A percentile compares a stretch with the other conserved stretches of the same genome.
Evolutionary conservation across 306 rosid genomes (phyloP).

Genomic region (Rosa multiflora): DNA sequence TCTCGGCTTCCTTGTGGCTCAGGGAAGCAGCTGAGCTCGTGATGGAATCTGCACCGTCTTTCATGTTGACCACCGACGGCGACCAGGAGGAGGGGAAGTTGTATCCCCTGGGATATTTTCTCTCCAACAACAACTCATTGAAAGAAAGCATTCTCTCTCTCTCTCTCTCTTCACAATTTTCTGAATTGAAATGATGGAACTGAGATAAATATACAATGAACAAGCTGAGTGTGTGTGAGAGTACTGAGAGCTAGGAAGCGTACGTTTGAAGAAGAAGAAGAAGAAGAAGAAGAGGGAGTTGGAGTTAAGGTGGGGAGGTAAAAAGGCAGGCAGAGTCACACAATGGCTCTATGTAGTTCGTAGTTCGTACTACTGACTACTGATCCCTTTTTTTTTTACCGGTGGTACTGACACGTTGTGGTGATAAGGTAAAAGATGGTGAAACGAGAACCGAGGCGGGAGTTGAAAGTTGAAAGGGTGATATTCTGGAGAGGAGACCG

Average conservation of each 20-base stretch:
- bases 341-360: not conserved
- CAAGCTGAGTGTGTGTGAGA: not conserved
- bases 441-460: constrained; percentile 5
- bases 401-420: not conserved
- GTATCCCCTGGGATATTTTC: not conserved
- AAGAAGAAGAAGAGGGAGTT: not conserved
- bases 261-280: not conserved
- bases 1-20: constrained; percentile 93
- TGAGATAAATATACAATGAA: not conserved
- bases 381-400: not conserved
- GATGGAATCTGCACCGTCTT: constrained; percentile 38
- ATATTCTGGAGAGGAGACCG: constrained; percentile 6
- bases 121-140: not conserved
- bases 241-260: not conserved
- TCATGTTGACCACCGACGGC: constrained; percentile 22
- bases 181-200: not conserved
- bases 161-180: not conserved
- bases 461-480: not conserved
- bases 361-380: not conserved
- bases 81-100: not conserved
- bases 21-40: constrained; percentile 39
- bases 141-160: constrained; percentile 7
- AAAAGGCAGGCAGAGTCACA: not conserved
- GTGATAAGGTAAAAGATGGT: constrained; percentile 8
- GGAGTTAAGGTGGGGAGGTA: not conserved